Evolutionary conservation across 2,329 filamentous ascomycete species (phyloP), one percentile per base, ranked within the genome.

Genomic region (Sporothrix globosa): DNA sequence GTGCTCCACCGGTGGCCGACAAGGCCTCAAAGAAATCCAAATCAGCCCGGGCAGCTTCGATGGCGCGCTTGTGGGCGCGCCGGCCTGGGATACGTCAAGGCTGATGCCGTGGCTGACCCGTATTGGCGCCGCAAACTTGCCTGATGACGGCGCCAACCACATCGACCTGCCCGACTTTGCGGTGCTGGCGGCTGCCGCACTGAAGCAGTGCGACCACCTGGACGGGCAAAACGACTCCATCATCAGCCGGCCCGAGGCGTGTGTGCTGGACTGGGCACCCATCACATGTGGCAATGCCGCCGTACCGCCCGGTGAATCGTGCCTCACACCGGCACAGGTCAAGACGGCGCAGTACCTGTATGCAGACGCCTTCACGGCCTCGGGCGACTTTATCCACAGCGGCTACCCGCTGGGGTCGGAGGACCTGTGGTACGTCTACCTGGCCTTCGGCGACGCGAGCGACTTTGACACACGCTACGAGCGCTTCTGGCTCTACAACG

Each of bases 1-100:
- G 50, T 89, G 87, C 75, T 88, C 85, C 0, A 88, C 86, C 0
- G 87, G 87, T 30, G 87, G 87, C 0, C 80, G 87, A 0, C 86
- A 89, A 77, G 87, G 87, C 9, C 77, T 88, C 14, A 84, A 83
- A 68, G 83, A 86, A 70, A 79, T 85, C 3, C 83, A 88, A 74
- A 74, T 81, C 21, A 83, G 82, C 72, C 85, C 86, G 0, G 82
- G 85, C 19, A 85, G 85, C 69, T 88, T 88, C 71, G 85, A 88
- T 72, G 87, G 86, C 14, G 81, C 86, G n/a, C 77, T 87, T 0
- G 82, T 86, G 7, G 85, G 84, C 0, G 80, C 78, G 2, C 80
- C 82, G n/a, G 84, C 73, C 39, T 84, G 74, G 77, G 76, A 76
- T 70, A 82, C 80, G 0, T 78, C 77, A 13, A 82, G 83, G 74